Evolutionary conservation across 306 rosid species (phyloP).

Genomic region (Echinosophora koreensis): DNA sequence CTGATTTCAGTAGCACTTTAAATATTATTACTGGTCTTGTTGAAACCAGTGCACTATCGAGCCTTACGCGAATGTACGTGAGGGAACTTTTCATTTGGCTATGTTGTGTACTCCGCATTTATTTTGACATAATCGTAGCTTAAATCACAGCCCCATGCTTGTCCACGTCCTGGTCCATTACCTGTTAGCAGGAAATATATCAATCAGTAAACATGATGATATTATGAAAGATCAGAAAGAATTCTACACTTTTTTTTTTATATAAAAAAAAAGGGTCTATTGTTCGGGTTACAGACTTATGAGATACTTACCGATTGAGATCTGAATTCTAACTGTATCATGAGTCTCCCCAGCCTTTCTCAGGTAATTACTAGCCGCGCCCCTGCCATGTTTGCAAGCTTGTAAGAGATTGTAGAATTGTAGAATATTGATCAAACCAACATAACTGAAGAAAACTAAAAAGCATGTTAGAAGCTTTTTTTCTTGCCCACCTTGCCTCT

Average conservation of each 20-base stretch:
- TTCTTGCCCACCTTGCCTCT: not conserved
- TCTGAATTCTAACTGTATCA: conserved; percentile 71
- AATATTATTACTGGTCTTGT: not conserved
- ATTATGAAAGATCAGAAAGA: not conserved
- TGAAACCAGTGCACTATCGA: not conserved
- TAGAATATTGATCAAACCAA: not conserved
- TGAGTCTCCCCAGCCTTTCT: conserved; percentile 86
- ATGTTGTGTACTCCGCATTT: conserved; percentile 90
- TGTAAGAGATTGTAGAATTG: conserved; percentile 6
- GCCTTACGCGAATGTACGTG: not conserved
- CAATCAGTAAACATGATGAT: conserved; percentile 4
- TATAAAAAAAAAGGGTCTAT: not conserved
- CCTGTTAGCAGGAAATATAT: conserved; percentile 57
- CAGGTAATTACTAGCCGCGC: conserved; percentile 78
- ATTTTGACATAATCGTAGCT: conserved; percentile 91
- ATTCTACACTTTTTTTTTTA: not conserved
- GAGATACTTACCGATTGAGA: conserved; percentile 76
- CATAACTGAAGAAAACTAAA: conserved; percentile 3
- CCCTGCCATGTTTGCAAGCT: conserved; percentile 56
- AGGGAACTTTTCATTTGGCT: conserved; percentile 9
- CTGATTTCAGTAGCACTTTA: not conserved
- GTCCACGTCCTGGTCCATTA: conserved; percentile 78
- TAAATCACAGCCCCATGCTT: conserved; percentile 96
- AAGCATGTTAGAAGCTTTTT: not conserved
- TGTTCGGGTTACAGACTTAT: not conserved